phyloP scores from a whole-genome alignment of 2,329 filamentous ascomycete genomes.

The Didymella exigua region DNA sequence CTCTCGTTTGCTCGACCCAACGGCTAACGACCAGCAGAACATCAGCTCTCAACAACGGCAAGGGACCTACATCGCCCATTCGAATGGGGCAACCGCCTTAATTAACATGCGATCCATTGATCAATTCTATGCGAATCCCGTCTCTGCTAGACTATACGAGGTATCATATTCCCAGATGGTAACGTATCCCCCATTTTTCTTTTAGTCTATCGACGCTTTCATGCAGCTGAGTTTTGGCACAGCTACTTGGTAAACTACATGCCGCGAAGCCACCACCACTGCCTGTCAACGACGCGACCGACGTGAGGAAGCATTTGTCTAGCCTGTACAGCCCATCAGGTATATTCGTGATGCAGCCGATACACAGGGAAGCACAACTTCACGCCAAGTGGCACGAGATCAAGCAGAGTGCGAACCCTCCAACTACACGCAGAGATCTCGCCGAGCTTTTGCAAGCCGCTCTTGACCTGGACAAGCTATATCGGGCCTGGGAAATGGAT shows the following conservation, averaged over 20 bases:
- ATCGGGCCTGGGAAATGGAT: conserved; percentile 33
- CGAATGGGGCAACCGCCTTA: conserved; percentile 37
- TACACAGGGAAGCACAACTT: conserved; percentile 31
- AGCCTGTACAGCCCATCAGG: conserved; percentile 30
- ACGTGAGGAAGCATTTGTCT: conserved; percentile 19
- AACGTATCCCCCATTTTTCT: conserved; percentile 4
- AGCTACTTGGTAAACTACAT: conserved; percentile 37
- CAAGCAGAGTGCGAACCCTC: conserved; percentile 26
- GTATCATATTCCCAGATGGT: conserved; percentile 36
- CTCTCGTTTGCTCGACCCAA: too few relatives aligned
- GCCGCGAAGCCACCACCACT: conserved; percentile 31
- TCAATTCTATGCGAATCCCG: conserved; percentile 30
- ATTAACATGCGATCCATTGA: conserved; percentile 34
- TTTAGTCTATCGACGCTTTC: not conserved
- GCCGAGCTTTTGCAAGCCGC: conserved; percentile 28
- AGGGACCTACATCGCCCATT: conserved; percentile 34
- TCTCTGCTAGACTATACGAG: conserved; percentile 38
- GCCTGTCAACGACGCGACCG: conserved; percentile 26
- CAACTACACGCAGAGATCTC: conserved; percentile 26
- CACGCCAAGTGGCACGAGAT: conserved; percentile 38
- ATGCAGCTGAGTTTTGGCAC: conserved; percentile 21
- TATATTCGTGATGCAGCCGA: conserved; percentile 30
- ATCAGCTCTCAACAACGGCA: conserved; percentile 27
- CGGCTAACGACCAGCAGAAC: conserved; percentile 22
- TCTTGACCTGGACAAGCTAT: conserved; percentile 34